These are phyloP conservation scores for Umbelopsis vinacea DNA, from an alignment of 192 early-diverging fungal genomes.

Conservation along the genomic window DNA sequence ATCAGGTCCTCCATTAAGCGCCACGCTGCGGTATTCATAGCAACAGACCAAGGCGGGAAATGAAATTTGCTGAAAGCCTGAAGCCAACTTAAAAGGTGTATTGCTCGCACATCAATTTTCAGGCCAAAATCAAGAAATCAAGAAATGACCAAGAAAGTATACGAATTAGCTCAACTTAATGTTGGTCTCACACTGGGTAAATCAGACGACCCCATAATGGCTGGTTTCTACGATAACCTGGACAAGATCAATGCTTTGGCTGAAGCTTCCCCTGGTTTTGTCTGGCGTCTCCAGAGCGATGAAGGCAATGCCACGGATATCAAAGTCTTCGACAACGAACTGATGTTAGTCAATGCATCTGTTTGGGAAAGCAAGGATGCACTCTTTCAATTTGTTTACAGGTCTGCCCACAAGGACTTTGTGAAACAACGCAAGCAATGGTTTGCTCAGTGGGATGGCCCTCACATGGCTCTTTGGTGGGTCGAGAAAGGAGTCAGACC, in stretches of 20 bases:
- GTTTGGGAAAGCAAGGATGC: constrained; percentile 12
- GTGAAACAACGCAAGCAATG: neutral
- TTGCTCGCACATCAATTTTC: neutral
- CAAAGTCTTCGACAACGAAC: constrained; percentile 1
- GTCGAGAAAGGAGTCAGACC: neutral
- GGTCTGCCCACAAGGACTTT: neutral
- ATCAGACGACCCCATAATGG: neutral
- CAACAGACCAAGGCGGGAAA: too few species aligned
- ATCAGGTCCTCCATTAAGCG: too few species aligned
- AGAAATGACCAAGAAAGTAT: neutral
- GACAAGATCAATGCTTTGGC: constrained; percentile 6
- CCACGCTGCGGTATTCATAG: too few species aligned
- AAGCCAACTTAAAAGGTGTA: neutral
- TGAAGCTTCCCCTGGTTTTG: constrained; percentile 2
- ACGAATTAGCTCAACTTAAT: constrained; percentile 3
- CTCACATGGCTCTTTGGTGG: constrained; percentile 13
- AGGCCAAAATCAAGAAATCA: neutral
- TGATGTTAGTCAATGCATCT: neutral
- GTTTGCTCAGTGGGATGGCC: constrained; percentile 2
- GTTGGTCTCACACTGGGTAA: neutral
- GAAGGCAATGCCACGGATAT: constrained; percentile 12
- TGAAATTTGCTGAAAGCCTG: too few species aligned
- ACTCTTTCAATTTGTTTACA: constrained; percentile 5
- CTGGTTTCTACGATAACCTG: constrained; percentile 1
- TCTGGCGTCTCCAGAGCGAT: neutral